Evolutionary conservation across 2,329 filamentous ascomycete species (phyloP).

Genomic region (Cladophialophora chaetospira): DNA sequence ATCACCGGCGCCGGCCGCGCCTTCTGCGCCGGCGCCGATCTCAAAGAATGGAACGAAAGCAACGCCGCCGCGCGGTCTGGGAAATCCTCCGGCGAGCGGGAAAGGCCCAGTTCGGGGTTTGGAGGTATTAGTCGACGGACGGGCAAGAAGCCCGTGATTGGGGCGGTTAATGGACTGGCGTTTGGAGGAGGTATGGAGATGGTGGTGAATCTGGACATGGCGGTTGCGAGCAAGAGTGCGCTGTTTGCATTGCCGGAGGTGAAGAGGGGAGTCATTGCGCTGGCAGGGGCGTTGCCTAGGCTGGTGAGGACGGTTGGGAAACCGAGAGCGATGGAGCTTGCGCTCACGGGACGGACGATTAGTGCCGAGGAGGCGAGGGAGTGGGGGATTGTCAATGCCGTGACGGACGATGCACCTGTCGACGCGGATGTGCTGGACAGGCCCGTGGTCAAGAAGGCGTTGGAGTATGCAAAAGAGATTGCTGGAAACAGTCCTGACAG

Average conservation of each 20-base stretch:
- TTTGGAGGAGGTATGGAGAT: conserved; percentile 78
- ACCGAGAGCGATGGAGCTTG: conserved; percentile 71
- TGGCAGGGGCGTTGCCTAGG: conserved; percentile 71
- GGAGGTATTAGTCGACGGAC: conserved; percentile 54
- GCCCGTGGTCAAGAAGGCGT: conserved; percentile 44
- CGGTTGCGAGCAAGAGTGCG: conserved; percentile 60
- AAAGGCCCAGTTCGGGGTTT: conserved; percentile 40
- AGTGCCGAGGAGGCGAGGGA: conserved; percentile 59
- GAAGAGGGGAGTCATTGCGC: conserved; percentile 67
- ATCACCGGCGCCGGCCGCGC: conserved; percentile 46
- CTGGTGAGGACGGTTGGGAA: conserved; percentile 66
- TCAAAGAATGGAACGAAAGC: conserved; percentile 45
- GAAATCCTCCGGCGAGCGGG: conserved; percentile 7
- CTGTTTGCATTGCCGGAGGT: conserved; percentile 71
- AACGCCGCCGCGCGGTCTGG: conserved; percentile 22
- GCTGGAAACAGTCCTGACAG: conserved; percentile 71
- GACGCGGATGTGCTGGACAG: conserved; percentile 21
- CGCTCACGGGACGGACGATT: conserved; percentile 64
- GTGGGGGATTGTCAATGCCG: conserved; percentile 67
- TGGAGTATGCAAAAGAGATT: conserved; percentile 63
- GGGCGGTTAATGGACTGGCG: conserved; percentile 73
- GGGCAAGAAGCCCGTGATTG: conserved; percentile 73
- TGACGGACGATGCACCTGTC: conserved; percentile 23
- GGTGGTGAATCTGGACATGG: conserved; percentile 70
- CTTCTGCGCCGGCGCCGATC: conserved; percentile 49